Base-by-base conservation (phyloP, 768 basidiomycete species). In the Hirschioporus abietinus region DNA sequence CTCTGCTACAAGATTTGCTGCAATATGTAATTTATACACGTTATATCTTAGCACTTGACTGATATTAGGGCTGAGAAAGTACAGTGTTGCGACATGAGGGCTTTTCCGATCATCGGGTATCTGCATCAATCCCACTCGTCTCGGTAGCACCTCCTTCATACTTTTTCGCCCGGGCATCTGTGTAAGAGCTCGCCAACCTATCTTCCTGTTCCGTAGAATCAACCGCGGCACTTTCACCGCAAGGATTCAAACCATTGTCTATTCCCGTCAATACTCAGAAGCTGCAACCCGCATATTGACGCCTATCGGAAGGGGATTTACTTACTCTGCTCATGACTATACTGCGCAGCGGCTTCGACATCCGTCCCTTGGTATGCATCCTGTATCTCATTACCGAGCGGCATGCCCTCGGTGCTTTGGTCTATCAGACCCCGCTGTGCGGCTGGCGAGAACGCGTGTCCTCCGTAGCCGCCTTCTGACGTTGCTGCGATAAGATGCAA, bases 341-440 rank as follows among this genome's bases (percentile, higher is more conserved):
- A 75, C 42, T 72, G 62, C 58, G 65, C 66, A 36, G 73, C 69
- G 6, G 72, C 35, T n/a, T 66, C 24, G 27, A 26, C 66, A 67
- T 75, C 74, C 18, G 61, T 30, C 36, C 74, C 74, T 65, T 75
- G 74, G 67, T 70, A 69, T 18, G 74, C 74, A 65, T 75, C 74
- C 26, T 71, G 68, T 27, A 74, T 52, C 65, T 70, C 71, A 25
- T 68, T 35, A 7, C 67, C 69, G 17, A 73, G 65, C 20, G 69
- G 69, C 1, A 70, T 71, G 52, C 74, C 73, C 27, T 62, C 70
- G 58, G 66, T 36, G 23, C 73, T 74, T 68, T 74, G 73, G 69
- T 71, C 72, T 36, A 74, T 64, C 12, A 75, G 71, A 9, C 73
- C 72, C 6, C 72, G 68, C 63, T 73, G 72, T 8, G 66, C 66